Percentiles rank a stretch among this genome's conserved stretches.
Conservation (phyloP, 2,329 filamentous ascomycete species). For the Microsporum audouinii region DNA sequence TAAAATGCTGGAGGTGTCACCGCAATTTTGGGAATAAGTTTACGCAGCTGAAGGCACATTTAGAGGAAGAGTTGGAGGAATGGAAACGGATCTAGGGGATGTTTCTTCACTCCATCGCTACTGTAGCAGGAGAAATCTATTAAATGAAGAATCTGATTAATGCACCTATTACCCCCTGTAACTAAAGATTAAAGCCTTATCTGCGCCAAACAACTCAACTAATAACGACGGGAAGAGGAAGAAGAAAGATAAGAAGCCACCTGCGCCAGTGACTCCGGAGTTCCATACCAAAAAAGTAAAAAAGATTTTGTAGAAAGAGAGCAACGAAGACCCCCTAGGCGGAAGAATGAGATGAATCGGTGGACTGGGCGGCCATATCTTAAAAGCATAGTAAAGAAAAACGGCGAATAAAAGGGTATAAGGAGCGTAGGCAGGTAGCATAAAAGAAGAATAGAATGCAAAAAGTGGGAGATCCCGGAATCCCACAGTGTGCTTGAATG, state of each 20-base stretch:
- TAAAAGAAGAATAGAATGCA: not conserved
- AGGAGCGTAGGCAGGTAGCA: not conserved
- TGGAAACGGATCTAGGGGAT: slow-evolving; percentile 56
- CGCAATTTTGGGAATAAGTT: slow-evolving; percentile 64
- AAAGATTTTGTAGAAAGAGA: not conserved
- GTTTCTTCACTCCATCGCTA: not conserved
- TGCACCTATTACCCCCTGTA: slow-evolving; percentile 4
- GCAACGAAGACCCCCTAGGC: not conserved
- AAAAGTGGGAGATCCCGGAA: not conserved
- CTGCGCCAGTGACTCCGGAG: not conserved
- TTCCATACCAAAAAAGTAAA: slow-evolving; percentile 4
- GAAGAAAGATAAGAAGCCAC: not conserved
- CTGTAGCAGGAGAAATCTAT: not conserved
- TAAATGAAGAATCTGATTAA: slow-evolving; percentile 3
- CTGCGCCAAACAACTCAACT: slow-evolving; percentile 5
- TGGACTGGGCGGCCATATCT: slow-evolving; percentile 1
- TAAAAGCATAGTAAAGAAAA: not conserved
- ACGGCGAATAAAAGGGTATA: slow-evolving; percentile 1
- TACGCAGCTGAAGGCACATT: slow-evolving; percentile 60
- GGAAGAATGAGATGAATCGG: not conserved
- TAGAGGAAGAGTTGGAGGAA: slow-evolving; percentile 59
- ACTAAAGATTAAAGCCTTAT: slow-evolving; percentile 6
- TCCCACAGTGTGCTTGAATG: not conserved
- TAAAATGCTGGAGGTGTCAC: slow-evolving; percentile 78
- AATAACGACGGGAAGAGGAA: not conserved